A percentile compares a stretch with the other conserved stretches of the same genome.
phyloP scores from a whole-genome alignment of 2,329 filamentous ascomycete genomes.

The Nectriaceae sp. region DNA sequence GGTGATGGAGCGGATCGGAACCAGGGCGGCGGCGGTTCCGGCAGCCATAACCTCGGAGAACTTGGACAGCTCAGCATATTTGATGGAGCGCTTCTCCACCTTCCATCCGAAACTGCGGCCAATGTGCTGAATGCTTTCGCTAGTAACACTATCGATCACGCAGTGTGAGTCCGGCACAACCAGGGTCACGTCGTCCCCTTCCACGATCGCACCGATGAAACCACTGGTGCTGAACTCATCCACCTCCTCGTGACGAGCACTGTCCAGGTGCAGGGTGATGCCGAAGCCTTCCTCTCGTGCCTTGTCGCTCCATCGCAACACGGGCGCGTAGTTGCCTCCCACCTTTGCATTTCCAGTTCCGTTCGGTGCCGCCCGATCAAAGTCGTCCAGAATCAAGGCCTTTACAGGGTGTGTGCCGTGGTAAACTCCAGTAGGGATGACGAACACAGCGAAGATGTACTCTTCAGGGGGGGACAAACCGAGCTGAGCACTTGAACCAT shows the following conservation, averaged over 20 bases:
- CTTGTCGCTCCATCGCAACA: slow-evolving; percentile 82
- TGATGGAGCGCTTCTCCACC: slow-evolving; percentile 74
- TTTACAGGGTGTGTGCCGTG: slow-evolving; percentile 88
- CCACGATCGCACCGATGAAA: slow-evolving; percentile 76
- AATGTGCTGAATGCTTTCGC: slow-evolving; percentile 75
- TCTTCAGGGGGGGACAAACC: slow-evolving; percentile 86
- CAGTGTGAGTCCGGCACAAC: slow-evolving; percentile 86
- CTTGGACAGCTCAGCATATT: slow-evolving; percentile 56
- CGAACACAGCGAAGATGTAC: slow-evolving; percentile 89
- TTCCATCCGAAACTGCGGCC: slow-evolving; percentile 79
- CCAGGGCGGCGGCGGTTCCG: slow-evolving; percentile 86
- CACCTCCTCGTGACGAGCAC: slow-evolving; percentile 77
- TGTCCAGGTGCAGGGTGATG: slow-evolving; percentile 95
- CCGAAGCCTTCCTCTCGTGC: slow-evolving; percentile 79
- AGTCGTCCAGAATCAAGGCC: slow-evolving; percentile 85
- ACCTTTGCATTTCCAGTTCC: slow-evolving; percentile 92
- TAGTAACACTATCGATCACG: slow-evolving; percentile 86
- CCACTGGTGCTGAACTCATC: slow-evolving; percentile 96
- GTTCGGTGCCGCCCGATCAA: slow-evolving; percentile 89
- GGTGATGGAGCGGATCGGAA: slow-evolving; percentile 90
- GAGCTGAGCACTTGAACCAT: slow-evolving; percentile 84
- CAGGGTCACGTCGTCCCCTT: slow-evolving; percentile 66
- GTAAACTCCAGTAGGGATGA: slow-evolving; percentile 90
- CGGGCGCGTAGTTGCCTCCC: slow-evolving; percentile 94
- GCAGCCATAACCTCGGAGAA: slow-evolving; percentile 82